Percentiles rank a stretch among this genome's conserved stretches.
These are phyloP conservation scores for Phytopythium helicoides DNA, from an alignment of 352 stramenopile species.

Conservation along the genomic window DNA sequence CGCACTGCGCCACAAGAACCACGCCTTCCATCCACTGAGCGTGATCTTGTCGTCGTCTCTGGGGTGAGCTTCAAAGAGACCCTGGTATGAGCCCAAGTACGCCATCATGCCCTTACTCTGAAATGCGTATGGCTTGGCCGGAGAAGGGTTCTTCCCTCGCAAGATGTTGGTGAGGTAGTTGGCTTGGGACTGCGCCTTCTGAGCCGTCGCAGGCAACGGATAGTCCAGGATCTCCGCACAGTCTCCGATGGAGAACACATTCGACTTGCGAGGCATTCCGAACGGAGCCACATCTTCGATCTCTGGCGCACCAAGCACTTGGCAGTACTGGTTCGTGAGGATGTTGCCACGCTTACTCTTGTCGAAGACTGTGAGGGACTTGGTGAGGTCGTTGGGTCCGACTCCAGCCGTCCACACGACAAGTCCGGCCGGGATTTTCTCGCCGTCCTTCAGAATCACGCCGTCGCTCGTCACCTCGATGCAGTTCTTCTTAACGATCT, in stretches of 20 bases:
- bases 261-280: constrained; percentile 65
- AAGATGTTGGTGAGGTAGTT: constrained; percentile 61
- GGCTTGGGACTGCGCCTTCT: constrained; percentile 86
- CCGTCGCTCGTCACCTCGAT: constrained; percentile 58
- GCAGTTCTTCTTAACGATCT: constrained; percentile 82
- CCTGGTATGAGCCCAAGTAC: constrained; percentile 92
- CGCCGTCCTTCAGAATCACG: constrained; percentile 57
- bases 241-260: constrained; percentile 95
- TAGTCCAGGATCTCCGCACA: constrained; percentile 87
- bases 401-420: constrained; percentile 81
- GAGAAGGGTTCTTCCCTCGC: constrained; percentile 47
- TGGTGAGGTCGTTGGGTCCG: constrained; percentile 76
- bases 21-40: constrained; percentile 89
- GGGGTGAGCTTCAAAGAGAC: constrained; percentile 78
- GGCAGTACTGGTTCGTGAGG: constrained; percentile 81
- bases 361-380: constrained; percentile 61
- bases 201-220: constrained; percentile 89
- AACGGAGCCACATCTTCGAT: constrained; percentile 54
- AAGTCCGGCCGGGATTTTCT: constrained; percentile 55
- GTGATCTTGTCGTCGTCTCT: constrained; percentile 44
- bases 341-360: constrained; percentile 84
- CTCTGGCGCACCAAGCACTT: constrained; percentile 61
- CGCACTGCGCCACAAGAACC: constrained; percentile 92
- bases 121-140: constrained; percentile 64
- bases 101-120: constrained; percentile 93